Evolutionary conservation across 1,284 basidiomycete species (phyloP), one percentile per base, ranked within the genome.

Genomic region (Mycena citricolor): DNA sequence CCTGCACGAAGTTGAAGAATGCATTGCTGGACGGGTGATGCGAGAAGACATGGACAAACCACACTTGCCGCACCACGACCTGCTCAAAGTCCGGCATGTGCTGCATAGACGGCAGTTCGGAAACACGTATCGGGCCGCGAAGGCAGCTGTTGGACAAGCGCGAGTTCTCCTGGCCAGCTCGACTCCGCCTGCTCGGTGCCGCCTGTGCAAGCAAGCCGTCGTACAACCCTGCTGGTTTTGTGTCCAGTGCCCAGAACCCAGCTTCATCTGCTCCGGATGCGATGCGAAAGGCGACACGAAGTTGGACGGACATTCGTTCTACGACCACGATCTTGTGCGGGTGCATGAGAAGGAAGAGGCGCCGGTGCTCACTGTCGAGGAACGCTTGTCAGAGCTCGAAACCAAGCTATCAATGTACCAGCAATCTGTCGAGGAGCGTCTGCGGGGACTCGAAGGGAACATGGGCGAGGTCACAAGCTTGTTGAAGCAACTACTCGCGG

Each of bases 141-240:
- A 55, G 39, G 45, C 29, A 39, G 52, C 49, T 5, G 17, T 51
- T n/a, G 31, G 45, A 17, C 22, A 32, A 4, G 43, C 52, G n/a
- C 40, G 49, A 31, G 28, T 24, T 7, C 21, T 51, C n/a, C n/a
- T n/a, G n/a, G n/a, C n/a, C n/a, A n/a, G n/a, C n/a, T n/a, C n/a
- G n/a, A n/a, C n/a, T n/a, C n/a, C n/a, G n/a, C n/a, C n/a, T n/a
- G n/a, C n/a, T n/a, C 6, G 24, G 8, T 51, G 52, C 16, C 30
- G 28, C 25, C 29, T 12, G 4, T 54, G 52, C 37, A 36, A 30
- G 6, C 36, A 49, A n/a, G 25, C 30, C 1, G 43, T 60, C 7
- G 25, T 51, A 1, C 47, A 47, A 23, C 57, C 59, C 4, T 61
- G 56, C 34, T 61, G 59, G 57, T 61, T 54, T 34, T 66, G 63